These are phyloP conservation scores for Aspergillus fijiensis DNA, from an alignment of 2,329 filamentous ascomycete genomes.

Conservation along the genomic window DNA sequence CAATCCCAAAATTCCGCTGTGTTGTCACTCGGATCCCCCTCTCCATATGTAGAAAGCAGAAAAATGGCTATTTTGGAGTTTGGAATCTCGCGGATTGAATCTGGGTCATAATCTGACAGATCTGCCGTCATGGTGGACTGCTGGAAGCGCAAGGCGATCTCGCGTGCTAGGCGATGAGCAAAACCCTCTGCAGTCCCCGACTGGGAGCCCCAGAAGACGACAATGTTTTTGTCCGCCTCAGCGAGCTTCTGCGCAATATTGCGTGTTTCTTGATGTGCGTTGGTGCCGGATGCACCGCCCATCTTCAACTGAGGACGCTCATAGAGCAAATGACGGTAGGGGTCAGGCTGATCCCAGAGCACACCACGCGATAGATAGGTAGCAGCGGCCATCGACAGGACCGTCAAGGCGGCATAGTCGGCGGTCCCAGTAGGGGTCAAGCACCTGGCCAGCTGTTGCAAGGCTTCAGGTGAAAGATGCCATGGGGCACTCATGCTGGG, in stretches of 20 bases:
- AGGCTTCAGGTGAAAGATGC: conserved; percentile 18
- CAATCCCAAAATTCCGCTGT: conserved; percentile 87
- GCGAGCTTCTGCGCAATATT: conserved; percentile 49
- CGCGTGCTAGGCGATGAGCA: conserved; percentile 83
- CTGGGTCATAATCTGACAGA: conserved; percentile 88
- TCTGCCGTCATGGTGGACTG: conserved; percentile 92
- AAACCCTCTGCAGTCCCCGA: conserved; percentile 95
- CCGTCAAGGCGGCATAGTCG: conserved; percentile 39
- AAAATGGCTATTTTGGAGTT: conserved; percentile 84
- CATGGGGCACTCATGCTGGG: conserved; percentile 1
- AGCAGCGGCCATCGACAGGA: conserved; percentile 38
- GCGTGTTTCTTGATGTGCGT: conserved; percentile 39
- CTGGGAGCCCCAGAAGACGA: conserved; percentile 93
- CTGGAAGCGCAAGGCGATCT: conserved; percentile 87
- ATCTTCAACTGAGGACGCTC: conserved; percentile 49
- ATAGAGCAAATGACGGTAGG: conserved; percentile 50
- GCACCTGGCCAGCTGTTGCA: conserved; percentile 21
- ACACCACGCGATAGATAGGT: conserved; percentile 46
- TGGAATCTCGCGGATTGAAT: conserved; percentile 79
- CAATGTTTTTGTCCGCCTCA: conserved; percentile 62
- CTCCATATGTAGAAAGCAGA: conserved; percentile 88
- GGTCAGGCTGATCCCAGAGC: conserved; percentile 52
- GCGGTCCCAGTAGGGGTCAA: conserved; percentile 22
- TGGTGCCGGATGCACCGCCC: conserved; percentile 19
- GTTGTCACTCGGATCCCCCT: conserved; percentile 94